Evolutionary conservation across 1,284 basidiomycete species (phyloP).

Genomic region (Mycosarcoma maydis): DNA sequence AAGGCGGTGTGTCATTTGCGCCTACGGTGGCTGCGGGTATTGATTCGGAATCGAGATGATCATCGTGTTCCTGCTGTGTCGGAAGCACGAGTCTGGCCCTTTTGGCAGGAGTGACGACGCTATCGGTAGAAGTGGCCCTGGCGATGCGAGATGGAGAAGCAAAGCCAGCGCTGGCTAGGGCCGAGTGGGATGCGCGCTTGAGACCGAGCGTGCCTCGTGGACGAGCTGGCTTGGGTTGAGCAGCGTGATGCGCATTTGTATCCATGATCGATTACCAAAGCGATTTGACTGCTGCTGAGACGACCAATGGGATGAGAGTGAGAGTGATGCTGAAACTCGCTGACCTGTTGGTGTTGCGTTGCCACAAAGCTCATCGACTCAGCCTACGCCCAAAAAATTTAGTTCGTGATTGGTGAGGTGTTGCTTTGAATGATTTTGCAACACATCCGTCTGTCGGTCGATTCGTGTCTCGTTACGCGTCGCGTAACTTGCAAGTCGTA

Average conservation of each 20-base stretch:
- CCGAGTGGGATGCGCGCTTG: conserved; percentile 16
- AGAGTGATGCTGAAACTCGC: background rate
- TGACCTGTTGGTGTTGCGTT: no score
- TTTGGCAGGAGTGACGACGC: conserved; percentile 10
- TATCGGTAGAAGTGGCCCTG: background rate
- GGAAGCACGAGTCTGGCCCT: conserved; percentile 37
- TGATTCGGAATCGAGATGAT: background rate
- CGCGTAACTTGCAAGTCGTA: no score
- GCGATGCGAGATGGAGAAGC: conserved; percentile 3
- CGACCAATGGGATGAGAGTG: conserved; percentile 1
- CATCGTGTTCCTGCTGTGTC: conserved; percentile 17
- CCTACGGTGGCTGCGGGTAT: background rate
- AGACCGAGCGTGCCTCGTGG: conserved; percentile 33
- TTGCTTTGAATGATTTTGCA: no score
- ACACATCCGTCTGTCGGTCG: no score
- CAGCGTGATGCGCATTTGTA: background rate
- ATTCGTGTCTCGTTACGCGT: conserved; percentile 25
- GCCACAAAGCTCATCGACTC: conserved; percentile 10
- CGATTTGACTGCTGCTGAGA: background rate
- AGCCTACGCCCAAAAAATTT: no score
- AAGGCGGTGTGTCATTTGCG: conserved; percentile 18
- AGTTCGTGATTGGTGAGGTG: no score
- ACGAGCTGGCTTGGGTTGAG: conserved; percentile 17
- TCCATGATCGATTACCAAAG: conserved; percentile 4
- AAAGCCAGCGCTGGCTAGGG: conserved; percentile 9